Conservation (phyloP, 768 basidiomycete genomes). For the Collybia nuda region DNA sequence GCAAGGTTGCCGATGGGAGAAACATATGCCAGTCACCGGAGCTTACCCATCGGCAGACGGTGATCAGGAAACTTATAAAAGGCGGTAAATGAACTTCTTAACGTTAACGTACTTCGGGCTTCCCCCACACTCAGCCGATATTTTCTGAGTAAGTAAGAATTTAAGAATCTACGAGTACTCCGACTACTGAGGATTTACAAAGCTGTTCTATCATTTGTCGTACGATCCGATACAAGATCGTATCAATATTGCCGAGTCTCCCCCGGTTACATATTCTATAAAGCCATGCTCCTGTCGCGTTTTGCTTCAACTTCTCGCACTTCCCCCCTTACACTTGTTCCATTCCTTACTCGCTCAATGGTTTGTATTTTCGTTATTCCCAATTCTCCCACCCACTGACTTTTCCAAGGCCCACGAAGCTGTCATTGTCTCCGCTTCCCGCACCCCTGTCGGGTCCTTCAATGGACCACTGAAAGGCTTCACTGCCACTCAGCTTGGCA, state of each 20-base stretch:
- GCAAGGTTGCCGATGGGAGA: too few relatives aligned
- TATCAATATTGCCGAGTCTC: constrained; percentile 17
- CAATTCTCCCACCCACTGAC: constrained; percentile 1
- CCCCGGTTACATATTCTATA: constrained; percentile 20
- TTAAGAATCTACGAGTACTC: neutral
- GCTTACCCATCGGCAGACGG: neutral
- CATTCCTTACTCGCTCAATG: constrained; percentile 51
- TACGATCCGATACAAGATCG: constrained; percentile 33
- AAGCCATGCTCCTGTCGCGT: constrained; percentile 46
- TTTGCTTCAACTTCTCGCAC: constrained; percentile 33
- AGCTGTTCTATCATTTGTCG: constrained; percentile 26
- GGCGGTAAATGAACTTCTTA: neutral
- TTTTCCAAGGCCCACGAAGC: constrained; percentile 63
- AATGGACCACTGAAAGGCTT: constrained; percentile 87
- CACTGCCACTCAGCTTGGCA: constrained; percentile 90
- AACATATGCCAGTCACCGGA: neutral
- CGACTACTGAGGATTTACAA: constrained; percentile 5
- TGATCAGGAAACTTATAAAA: neutral
- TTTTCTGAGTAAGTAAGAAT: neutral
- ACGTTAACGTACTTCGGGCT: too few relatives aligned
- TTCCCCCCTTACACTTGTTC: constrained; percentile 35
- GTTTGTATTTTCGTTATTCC: constrained; percentile 29
- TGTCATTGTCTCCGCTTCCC: constrained; percentile 90
- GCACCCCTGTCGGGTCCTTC: constrained; percentile 93
- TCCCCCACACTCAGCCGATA: neutral